Conservation (phyloP, 331 rosid genomes). For the Stylosanthes scabra region DNA sequence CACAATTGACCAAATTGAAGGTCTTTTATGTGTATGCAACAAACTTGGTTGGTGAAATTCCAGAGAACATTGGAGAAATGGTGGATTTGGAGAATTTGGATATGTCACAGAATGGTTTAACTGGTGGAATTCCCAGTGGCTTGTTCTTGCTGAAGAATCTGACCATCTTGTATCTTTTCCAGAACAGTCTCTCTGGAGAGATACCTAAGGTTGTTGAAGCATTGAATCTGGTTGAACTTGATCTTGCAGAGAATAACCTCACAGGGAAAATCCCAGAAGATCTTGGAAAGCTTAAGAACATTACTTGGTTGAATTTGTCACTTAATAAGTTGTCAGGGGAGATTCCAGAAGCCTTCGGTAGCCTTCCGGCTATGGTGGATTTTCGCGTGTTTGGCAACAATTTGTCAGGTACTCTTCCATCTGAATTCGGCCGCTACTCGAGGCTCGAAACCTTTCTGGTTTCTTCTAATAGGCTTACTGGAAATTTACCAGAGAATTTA, state of each 20-base stretch:
- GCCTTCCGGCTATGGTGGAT: constrained; percentile 25
- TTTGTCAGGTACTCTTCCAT: constrained; percentile 44
- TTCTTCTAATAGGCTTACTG: constrained; percentile 27
- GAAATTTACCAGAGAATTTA: constrained; percentile 44
- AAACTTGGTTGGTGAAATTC: constrained; percentile 43
- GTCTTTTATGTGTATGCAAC: constrained; percentile 32
- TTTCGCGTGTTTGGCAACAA: constrained; percentile 39
- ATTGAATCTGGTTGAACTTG: constrained; percentile 32
- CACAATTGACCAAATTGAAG: constrained; percentile 37
- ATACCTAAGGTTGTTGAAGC: constrained; percentile 41
- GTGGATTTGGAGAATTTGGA: constrained; percentile 42
- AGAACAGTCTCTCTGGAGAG: constrained; percentile 36
- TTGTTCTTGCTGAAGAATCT: constrained; percentile 41
- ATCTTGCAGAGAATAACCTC: constrained; percentile 32
- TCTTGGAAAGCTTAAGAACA: constrained; percentile 36
- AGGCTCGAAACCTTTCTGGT: constrained; percentile 37
- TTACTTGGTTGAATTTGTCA: constrained; percentile 41
- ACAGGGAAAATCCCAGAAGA: constrained; percentile 42
- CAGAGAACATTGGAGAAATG: constrained; percentile 40
- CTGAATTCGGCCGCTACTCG: constrained; percentile 35
- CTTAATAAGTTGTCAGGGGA: constrained; percentile 37
- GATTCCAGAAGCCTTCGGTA: constrained; percentile 39
- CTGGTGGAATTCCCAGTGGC: constrained; percentile 32
- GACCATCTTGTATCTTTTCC: constrained; percentile 11
- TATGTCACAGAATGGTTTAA: constrained; percentile 27